phyloP scores from a whole-genome alignment of 495 filamentous ascomycete species.

The Penicillium tannophilum region DNA sequence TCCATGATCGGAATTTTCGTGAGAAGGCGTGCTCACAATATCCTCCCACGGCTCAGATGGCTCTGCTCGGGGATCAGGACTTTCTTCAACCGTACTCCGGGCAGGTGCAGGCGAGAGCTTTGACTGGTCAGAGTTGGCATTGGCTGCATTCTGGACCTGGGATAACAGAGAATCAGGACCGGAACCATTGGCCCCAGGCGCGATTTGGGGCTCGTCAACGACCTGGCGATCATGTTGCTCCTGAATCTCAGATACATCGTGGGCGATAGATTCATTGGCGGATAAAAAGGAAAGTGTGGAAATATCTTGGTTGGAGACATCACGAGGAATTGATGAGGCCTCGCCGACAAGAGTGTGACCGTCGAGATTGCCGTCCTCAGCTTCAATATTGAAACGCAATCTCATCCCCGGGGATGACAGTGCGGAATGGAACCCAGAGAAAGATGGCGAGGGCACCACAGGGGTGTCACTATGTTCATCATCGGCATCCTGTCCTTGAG shows the following conservation, averaged over 20 bases:
- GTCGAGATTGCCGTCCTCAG: constrained; percentile 20
- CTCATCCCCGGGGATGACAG: constrained; percentile 24
- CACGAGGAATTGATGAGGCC: constrained; percentile 15
- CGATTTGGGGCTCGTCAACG: constrained; percentile 15
- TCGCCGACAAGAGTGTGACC: constrained; percentile 31
- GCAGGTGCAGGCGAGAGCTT: constrained; percentile 7
- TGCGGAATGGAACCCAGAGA: constrained; percentile 31
- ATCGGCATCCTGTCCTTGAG: constrained; percentile 14
- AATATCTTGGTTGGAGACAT: constrained; percentile 21
- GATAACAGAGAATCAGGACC: constrained; percentile 22
- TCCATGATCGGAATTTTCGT: constrained; percentile 15
- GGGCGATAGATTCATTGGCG: constrained; percentile 21
- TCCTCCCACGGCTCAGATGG: constrained; percentile 8
- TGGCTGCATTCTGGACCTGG: not conserved
- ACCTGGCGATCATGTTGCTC: constrained; percentile 25
- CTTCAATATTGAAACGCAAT: not conserved
- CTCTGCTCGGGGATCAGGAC: not conserved
- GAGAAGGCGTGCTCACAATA: constrained; percentile 14
- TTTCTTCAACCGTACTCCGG: constrained; percentile 7
- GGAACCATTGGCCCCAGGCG: constrained; percentile 12
- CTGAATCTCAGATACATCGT: constrained; percentile 5
- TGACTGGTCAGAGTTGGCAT: not conserved
- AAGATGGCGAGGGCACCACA: constrained; percentile 26
- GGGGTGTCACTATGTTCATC: constrained; percentile 19
- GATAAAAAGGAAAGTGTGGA: constrained; percentile 25